Conservation (phyloP, 163 green algal genomes). For the Prototheca wickerhamii region DNA sequence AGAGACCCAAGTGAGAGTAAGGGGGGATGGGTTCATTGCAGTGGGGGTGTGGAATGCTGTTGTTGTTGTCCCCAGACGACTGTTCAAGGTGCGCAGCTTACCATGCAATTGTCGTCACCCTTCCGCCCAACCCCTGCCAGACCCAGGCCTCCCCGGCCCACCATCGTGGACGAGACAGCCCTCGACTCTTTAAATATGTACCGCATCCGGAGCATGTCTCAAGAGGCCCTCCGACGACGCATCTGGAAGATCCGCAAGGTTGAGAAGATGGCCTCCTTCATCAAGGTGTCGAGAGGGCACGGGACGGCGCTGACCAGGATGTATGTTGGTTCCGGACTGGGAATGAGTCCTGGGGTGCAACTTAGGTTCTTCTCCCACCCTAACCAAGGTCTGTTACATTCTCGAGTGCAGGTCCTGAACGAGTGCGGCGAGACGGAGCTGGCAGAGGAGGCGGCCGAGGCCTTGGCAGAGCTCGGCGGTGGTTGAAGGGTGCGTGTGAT, state of each 20-base stretch:
- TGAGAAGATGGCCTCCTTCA: slow-evolving; percentile 12
- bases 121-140: neutral
- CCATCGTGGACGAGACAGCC: neutral
- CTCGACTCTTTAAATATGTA: slow-evolving; percentile 3
- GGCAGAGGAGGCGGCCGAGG: slow-evolving; percentile 4
- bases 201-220: slow-evolving; percentile 9
- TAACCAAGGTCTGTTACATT: too few relatives aligned
- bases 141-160: neutral
- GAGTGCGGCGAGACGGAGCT: slow-evolving; percentile 8
- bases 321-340: neutral
- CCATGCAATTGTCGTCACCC: too few relatives aligned
- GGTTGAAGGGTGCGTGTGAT: too few relatives aligned
- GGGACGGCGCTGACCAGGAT: too few relatives aligned
- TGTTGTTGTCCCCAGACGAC: too few relatives aligned
- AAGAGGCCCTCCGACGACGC: slow-evolving; percentile 7
- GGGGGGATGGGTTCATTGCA: too few relatives aligned
- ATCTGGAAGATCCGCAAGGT: slow-evolving; percentile 14
- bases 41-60: too few relatives aligned
- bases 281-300: too few relatives aligned
- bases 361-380: too few relatives aligned
- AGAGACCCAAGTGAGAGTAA: too few relatives aligned
- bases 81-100: too few relatives aligned
- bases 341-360: neutral
- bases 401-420: slow-evolving; percentile 10
- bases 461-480: slow-evolving; percentile 1